These are phyloP conservation scores for Jaapia argillacea DNA, from an alignment of 768 basidiomycete genomes.

Conservation along the genomic window DNA sequence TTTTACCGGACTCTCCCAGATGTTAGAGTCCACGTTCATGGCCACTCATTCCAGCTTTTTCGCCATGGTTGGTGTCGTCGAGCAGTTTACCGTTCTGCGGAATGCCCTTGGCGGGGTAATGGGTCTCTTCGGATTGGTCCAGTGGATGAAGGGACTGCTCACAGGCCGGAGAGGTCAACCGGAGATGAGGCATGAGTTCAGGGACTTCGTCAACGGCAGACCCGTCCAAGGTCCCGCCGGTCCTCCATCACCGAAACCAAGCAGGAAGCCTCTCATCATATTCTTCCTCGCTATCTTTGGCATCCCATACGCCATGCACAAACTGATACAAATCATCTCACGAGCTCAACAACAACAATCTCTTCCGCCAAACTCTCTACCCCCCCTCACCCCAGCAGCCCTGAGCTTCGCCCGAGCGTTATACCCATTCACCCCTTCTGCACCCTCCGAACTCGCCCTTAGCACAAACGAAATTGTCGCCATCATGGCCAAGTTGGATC, in stretches of 20 bases:
- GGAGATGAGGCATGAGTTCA: slow-evolving; percentile 56
- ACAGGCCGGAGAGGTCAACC: slow-evolving; percentile 32
- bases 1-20: slow-evolving; percentile 89
- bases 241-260: slow-evolving; percentile 45
- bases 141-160: slow-evolving; percentile 71
- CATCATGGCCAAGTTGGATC: slow-evolving; percentile 73
- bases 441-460: slow-evolving; percentile 69
- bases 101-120: slow-evolving; percentile 92
- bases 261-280: slow-evolving; percentile 83
- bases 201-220: slow-evolving; percentile 61
- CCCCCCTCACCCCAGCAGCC: slow-evolving; percentile 66
- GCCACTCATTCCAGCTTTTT: slow-evolving; percentile 94
- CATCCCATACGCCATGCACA: slow-evolving; percentile 88
- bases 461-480: slow-evolving; percentile 92
- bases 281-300: slow-evolving; percentile 94
- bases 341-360: slow-evolving; percentile 36
- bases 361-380: slow-evolving; percentile 26
- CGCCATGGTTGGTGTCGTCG: slow-evolving; percentile 93
- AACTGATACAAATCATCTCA: slow-evolving; percentile 70
- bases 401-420: slow-evolving; percentile 79
- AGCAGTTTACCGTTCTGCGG: slow-evolving; percentile 87
- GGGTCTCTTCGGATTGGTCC: slow-evolving; percentile 80
- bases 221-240: slow-evolving; percentile 40
- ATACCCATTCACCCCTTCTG: slow-evolving; percentile 68
- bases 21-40: slow-evolving; percentile 97